Conservation (phyloP, 768 basidiomycete genomes). For the Phanerochaete carnosa region DNA sequence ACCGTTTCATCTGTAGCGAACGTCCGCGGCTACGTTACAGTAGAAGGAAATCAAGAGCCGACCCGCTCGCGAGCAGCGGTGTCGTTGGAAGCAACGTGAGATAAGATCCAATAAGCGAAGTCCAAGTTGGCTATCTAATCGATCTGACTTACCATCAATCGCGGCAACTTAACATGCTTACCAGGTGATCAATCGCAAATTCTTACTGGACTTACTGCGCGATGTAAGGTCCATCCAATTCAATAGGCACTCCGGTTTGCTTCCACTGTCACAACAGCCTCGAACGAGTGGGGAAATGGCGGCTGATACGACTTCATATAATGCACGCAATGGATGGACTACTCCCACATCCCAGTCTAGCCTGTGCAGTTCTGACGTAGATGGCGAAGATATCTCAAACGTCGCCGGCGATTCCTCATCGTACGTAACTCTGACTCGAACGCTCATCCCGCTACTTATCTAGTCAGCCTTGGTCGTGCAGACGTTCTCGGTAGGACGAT, state of each 20-base stretch:
- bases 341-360: not conserved
- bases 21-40: not conserved
- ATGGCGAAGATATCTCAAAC: not conserved
- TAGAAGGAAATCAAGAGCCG: not conserved
- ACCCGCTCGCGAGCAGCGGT: not conserved
- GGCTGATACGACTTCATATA: not conserved
- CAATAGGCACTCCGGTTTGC: not conserved
- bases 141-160: not conserved
- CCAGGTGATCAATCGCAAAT: not conserved
- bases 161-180: too few species aligned
- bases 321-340: not conserved
- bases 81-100: too few species aligned
- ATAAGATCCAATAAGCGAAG: not conserved
- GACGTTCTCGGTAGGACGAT: slow-evolving; percentile 5
- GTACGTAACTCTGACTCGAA: not conserved
- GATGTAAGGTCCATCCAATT: not conserved
- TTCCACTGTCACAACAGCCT: not conserved
- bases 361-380: not conserved
- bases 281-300: not conserved
- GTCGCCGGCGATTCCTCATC: not conserved
- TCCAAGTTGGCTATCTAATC: not conserved
- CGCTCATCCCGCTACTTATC: not conserved
- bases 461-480: not conserved
- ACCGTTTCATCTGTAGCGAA: slow-evolving; percentile 16
- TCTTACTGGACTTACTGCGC: not conserved